Evolutionary conservation across 2,329 filamentous ascomycete genomes (phyloP).

Genomic region (Clarireedia hainanense): DNA sequence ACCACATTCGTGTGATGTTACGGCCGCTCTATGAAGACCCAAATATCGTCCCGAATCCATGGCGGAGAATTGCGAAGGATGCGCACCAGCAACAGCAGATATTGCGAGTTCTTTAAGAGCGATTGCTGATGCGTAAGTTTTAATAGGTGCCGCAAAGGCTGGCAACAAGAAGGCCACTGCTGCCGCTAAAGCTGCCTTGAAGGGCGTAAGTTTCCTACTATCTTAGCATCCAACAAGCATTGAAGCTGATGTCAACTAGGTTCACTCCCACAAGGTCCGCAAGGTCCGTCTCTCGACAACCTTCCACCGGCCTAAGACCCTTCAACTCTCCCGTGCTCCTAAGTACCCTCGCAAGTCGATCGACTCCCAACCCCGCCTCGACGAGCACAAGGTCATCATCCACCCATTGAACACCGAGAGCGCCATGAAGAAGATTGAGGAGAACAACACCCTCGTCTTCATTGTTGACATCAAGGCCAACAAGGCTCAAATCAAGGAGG

Average conservation of each 20-base stretch:
- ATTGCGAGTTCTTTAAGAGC: constrained; percentile 67
- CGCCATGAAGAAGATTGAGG: constrained; percentile 99
- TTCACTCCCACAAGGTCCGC: constrained; percentile 75
- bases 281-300: constrained; percentile 89
- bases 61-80: constrained; percentile 17
- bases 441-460: constrained; percentile 99
- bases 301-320: constrained; percentile 98
- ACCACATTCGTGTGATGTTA: constrained; percentile 14
- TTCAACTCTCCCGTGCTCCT: constrained; percentile 79
- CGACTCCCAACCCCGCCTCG: constrained; percentile 80
- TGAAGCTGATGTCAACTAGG: constrained; percentile 36
- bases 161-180: constrained; percentile 80
- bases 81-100: constrained; percentile 58
- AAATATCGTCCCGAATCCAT: constrained; percentile 7
- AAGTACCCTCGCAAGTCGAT: constrained; percentile 98
- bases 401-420: constrained; percentile 99
- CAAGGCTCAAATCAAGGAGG: constrained; percentile 98
- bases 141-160: constrained; percentile 46
- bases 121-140: constrained; percentile 61
- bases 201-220: constrained; percentile 65
- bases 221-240: constrained; percentile 34
- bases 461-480: constrained; percentile 96
- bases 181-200: constrained; percentile 92
- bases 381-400: constrained; percentile 96
- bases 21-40: constrained; percentile 9